Conservation (phyloP, 2,329 filamentous ascomycete species). For the Arthroderma uncinatum region DNA sequence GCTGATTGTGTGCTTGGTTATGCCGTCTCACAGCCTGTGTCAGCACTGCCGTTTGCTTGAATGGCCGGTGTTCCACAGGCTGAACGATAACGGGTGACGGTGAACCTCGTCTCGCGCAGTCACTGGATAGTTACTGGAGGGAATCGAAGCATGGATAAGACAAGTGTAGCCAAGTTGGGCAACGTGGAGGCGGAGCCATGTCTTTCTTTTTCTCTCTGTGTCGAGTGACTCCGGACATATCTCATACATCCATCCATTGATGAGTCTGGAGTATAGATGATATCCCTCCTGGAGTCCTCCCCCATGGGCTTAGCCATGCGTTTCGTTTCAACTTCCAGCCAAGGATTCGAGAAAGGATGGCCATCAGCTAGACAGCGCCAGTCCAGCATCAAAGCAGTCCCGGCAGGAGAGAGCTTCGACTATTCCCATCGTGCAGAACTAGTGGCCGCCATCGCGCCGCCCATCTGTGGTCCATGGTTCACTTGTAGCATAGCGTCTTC, state of each 20-base stretch:
- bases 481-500: background rate
- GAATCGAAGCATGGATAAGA: background rate
- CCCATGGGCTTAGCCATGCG: too few species aligned
- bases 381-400: too few species aligned
- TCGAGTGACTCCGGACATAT: too few species aligned
- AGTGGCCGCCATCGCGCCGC: constrained; percentile 3
- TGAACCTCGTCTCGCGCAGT: too few species aligned
- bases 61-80: background rate
- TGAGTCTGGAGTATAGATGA: too few species aligned
- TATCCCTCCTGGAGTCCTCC: too few species aligned
- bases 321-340: background rate
- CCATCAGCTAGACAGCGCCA: too few species aligned
- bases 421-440: constrained; percentile 3
- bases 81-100: background rate
- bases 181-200: background rate
- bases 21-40: background rate
- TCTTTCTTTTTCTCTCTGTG: background rate
- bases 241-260: too few species aligned
- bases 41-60: background rate
- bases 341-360: background rate
- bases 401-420: background rate
- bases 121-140: too few species aligned
- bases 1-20: background rate
- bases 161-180: background rate
- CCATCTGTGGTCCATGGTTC: background rate